phyloP scores from a whole-genome alignment of 1,139 yeast genomes.

The Yamadazyma pseudoaaseri region DNA sequence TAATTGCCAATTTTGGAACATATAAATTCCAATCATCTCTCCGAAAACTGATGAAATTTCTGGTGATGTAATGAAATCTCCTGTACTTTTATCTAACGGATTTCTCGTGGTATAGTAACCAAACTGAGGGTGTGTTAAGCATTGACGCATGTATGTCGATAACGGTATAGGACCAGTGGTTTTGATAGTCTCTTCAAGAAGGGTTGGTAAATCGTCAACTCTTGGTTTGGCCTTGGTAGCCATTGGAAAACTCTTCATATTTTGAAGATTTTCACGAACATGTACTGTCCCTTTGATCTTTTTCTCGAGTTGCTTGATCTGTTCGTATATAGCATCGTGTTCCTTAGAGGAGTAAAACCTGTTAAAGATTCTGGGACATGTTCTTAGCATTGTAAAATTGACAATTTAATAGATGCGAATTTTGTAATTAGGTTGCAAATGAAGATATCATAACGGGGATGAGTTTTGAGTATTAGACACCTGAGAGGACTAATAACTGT shows the following conservation, averaged over 20 bases:
- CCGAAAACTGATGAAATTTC: conserved; percentile 89
- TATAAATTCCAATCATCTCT: conserved; percentile 81
- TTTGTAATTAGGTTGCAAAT: too few relatives aligned
- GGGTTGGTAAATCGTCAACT: conserved; percentile 32
- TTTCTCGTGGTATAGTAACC: conserved; percentile 82
- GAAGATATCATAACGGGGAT: too few relatives aligned
- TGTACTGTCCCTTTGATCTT: conserved; percentile 42
- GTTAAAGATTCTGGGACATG: neutral
- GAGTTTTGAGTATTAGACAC: too few relatives aligned
- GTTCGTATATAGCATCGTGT: conserved; percentile 14
- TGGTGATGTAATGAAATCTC: conserved; percentile 85
- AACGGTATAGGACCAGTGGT: conserved; percentile 77
- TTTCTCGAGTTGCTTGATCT: conserved; percentile 31
- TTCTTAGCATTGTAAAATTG: too few relatives aligned
- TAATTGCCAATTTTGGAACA: conserved; percentile 56
- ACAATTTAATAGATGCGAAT: neutral
- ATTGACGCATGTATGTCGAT: conserved; percentile 77
- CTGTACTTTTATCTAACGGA: conserved; percentile 60
- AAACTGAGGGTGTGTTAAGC: conserved; percentile 72
- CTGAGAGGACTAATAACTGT: too few relatives aligned
- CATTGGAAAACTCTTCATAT: conserved; percentile 37
- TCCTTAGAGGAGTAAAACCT: conserved; percentile 33
- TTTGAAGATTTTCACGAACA: conserved; percentile 35
- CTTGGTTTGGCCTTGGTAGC: conserved; percentile 17
- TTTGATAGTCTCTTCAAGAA: conserved; percentile 55